A percentile compares a stretch with the other conserved stretches of the same genome.
phyloP scores from a whole-genome alignment of 1,139 yeast species.

The Kazachstania sp. region DNA sequence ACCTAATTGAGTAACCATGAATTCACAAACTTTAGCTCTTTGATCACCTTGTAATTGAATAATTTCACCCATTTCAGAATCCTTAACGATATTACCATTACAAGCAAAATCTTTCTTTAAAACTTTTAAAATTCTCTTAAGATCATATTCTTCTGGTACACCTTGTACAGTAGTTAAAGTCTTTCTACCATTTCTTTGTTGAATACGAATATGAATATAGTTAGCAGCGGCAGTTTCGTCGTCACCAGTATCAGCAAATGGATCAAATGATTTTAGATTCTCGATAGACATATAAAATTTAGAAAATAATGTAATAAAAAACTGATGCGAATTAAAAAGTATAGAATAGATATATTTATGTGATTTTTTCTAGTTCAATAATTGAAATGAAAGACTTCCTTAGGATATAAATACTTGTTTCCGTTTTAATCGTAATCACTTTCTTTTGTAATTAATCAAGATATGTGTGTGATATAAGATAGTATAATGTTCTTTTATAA shows the following conservation, averaged over 20 bases:
- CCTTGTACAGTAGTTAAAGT: constrained; percentile 98
- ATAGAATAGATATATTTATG: too few species aligned
- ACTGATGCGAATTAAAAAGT: too few species aligned
- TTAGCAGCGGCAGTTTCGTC: constrained; percentile 94
- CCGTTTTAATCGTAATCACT: too few species aligned
- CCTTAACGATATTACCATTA: constrained; percentile 96
- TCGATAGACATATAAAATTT: constrained; percentile 56
- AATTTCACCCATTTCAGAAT: constrained; percentile 92
- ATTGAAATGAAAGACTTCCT: too few species aligned
- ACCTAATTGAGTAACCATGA: constrained; percentile 77
- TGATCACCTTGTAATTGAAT: constrained; percentile 99
- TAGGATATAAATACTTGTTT: too few species aligned
- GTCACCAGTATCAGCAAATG: constrained; percentile 99
- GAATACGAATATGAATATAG: constrained; percentile 97
- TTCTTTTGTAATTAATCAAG: too few species aligned
- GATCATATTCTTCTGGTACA: constrained; percentile 87
- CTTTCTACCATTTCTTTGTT: constrained; percentile 99
- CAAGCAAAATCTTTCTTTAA: constrained; percentile 97
- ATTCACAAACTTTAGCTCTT: constrained; percentile 92
- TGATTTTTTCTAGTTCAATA: too few species aligned
- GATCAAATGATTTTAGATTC: constrained; percentile 96
- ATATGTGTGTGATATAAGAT: too few species aligned
- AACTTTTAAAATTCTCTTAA: constrained; percentile 87
- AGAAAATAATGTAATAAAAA: neutral
- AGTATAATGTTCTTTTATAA: too few species aligned